Percentiles rank a stretch among this genome's conserved stretches.
Evolutionary conservation across 805 yeast genomes (phyloP).

Genomic region (Yamadazyma akitaensis): DNA sequence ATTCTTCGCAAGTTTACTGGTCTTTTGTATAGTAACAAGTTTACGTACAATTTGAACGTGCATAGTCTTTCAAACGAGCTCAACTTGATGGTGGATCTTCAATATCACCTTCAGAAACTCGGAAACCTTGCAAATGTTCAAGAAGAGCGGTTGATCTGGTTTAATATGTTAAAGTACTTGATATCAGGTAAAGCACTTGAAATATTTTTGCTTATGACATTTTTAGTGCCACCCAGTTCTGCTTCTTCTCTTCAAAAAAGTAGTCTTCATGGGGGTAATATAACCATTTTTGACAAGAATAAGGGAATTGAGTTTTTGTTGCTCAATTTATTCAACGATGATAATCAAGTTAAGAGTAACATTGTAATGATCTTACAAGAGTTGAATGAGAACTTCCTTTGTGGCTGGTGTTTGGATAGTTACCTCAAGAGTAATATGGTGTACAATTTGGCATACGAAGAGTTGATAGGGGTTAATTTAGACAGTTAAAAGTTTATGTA

Average conservation of each 20-base stretch:
- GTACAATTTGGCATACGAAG: conserved; percentile 40
- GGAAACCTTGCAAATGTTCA: conserved; percentile 18
- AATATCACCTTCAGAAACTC: conserved; percentile 38
- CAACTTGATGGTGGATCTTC: conserved; percentile 41
- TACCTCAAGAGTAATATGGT: conserved; percentile 35
- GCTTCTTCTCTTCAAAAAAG: conserved; percentile 37
- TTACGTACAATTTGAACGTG: conserved; percentile 31
- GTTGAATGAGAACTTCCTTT: conserved; percentile 39
- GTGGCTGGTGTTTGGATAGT: conserved; percentile 43
- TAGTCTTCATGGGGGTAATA: conserved; percentile 36
- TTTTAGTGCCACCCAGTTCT: conserved; percentile 39
- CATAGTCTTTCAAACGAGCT: conserved; percentile 39
- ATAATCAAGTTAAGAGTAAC: conserved; percentile 37
- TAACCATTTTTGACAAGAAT: conserved; percentile 42
- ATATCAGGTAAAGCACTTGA: conserved; percentile 42
- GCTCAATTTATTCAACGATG: conserved; percentile 40
- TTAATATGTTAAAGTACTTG: conserved; percentile 38
- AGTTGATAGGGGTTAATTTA: conserved; percentile 18
- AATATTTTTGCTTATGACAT: conserved; percentile 36
- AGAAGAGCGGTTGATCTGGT: conserved; percentile 36
- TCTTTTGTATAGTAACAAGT: conserved; percentile 27
- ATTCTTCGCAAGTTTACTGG: conserved; percentile 34
- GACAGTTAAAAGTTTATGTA: neutral
- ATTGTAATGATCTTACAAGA: conserved; percentile 42
- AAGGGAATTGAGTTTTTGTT: conserved; percentile 42